Base-by-base conservation (phyloP, 2,329 filamentous ascomycete genomes). In the Pyricularia grisea region DNA sequence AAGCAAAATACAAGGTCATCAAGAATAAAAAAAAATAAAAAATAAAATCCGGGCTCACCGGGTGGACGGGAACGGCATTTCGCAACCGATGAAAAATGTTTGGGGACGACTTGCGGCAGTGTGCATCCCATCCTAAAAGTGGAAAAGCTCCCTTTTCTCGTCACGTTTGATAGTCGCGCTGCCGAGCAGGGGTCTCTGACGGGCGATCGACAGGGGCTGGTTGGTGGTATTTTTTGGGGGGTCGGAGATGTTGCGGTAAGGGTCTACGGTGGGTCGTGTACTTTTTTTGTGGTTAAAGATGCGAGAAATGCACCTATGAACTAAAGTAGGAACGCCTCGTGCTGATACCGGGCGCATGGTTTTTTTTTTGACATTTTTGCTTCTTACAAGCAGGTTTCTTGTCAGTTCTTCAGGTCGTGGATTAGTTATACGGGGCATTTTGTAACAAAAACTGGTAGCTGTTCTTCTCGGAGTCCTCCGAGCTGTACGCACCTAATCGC, bases 101-200 rank as follows among this genome's bases (percentile, higher is more conserved):
- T 55, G n/a, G 58, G 58, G 58, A 28, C 25, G 11, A 9, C 12
- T 20, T 63, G 60, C 27, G 60, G 60, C 14, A 63, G 28, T 12
- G 60, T 14, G 12, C 60, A 63, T 63, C 60, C 30, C 27, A 28
- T 27, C 60, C 28, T 28, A 23, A 30, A 63, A 30, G 25, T 27
- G 60, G 23, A 28, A 63, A 28, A 20, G 23, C 28, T 17, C 14
- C 60, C 25, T 61, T 63, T 63, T 63, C 23, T 66, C 64, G 33
- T 67, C 20, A 55, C 42, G 65, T 67, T 67, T 67, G 65, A 67
- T 67, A 67, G 65, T 50, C 65, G 42, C 12, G 65, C 36, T 50
- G 42, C 65, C 64, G 36, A 55, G 23, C 65, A 67, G 17, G 65
- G 65, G 65, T 67, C 65, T 67, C 64, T 28, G 65, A 55, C 31